phyloP scores from a whole-genome alignment of 257 asterid species.

The Primulina huaijiensis region DNA sequence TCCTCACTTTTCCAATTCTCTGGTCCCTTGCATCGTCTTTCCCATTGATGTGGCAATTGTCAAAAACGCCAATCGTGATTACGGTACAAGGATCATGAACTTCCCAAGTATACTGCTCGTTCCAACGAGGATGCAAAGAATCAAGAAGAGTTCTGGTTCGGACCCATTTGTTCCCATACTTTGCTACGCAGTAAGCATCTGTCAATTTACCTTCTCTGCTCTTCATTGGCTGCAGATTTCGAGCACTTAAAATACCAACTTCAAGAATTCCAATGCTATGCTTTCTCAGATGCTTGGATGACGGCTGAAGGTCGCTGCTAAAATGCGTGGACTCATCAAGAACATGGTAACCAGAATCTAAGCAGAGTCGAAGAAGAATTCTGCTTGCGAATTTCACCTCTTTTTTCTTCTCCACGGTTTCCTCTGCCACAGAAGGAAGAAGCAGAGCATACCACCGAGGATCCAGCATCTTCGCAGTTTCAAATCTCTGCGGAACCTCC shows the following conservation, averaged over 20 bases:
- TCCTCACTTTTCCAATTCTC: conserved; percentile 84
- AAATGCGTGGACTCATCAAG: conserved; percentile 80
- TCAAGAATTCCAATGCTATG: conserved; percentile 77
- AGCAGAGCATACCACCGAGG: conserved; percentile 65
- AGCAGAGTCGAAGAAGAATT: conserved; percentile 55
- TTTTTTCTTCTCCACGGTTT: conserved; percentile 54
- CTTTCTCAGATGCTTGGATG: conserved; percentile 64
- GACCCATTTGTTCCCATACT: conserved; percentile 96
- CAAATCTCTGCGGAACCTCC: conserved; percentile 46
- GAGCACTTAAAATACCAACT: conserved; percentile 76
- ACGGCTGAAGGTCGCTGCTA: conserved; percentile 83
- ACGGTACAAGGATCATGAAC: conserved; percentile 85
- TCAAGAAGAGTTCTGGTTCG: conserved; percentile 83
- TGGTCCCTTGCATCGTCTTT: conserved; percentile 63
- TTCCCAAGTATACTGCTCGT: conserved; percentile 98
- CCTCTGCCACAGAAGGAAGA: conserved; percentile 48
- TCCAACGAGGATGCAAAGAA: conserved; percentile 74
- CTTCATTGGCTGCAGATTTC: conserved; percentile 73
- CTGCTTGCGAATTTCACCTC: conserved; percentile 76
- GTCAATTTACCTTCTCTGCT: conserved; percentile 68
- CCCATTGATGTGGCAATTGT: conserved; percentile 71
- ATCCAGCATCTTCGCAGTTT: conserved; percentile 53
- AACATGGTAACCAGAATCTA: conserved; percentile 87
- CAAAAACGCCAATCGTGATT: conserved; percentile 80
- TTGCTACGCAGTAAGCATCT: conserved; percentile 89